Base-by-base conservation (phyloP, 1,139 yeast genomes). In the Debaryomyces singareniensis region DNA sequence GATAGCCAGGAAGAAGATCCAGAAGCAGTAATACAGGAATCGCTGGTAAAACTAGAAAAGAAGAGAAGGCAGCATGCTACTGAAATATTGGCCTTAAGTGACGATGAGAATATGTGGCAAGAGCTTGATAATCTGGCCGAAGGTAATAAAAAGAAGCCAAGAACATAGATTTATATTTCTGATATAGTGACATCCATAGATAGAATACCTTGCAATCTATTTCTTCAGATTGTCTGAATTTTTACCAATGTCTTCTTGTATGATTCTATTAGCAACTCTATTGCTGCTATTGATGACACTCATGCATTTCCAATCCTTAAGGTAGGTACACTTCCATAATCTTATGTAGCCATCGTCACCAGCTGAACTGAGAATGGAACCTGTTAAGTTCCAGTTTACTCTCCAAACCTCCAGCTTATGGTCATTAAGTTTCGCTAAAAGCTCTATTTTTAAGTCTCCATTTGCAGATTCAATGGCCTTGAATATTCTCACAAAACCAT, bases 311-410 rank as follows among this genome's bases (percentile, higher is more conserved):
- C 89, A 91, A 48, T 84, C 87, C 43, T 83, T 82, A 38, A 82
- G 71, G 52, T 83, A 86, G 26, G 84, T 77, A 25, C 95, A 73
- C 55, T 91, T 91, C 96, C 97, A 91, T 42, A 91, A 67, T 44
- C 96, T 68, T 12, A 91, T 78, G 42, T 81, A 78, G 4, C 96
- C 97, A 49, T 91, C 98, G 49, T 89, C 96, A 10, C 98, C 98
- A 3, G 96, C 87, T 29, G 94, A 82, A 37, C 95, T 83, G 39
- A 91, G 61, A 10, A 91, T 80, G 0, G 98, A 86, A 3, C 96
- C 98, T 0, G 97, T 86, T 30, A 81, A 56, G 49, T 91, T 91
- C 97, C 97, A 91, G 23, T 84, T 74, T 5, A 91, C 97, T 29
- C 89, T 71, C 98, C 98, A 91, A 2, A 91, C 96, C 55, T 91